Conservation (phyloP, 352 stramenopile species). For the Globisporangium iwayamae region DNA sequence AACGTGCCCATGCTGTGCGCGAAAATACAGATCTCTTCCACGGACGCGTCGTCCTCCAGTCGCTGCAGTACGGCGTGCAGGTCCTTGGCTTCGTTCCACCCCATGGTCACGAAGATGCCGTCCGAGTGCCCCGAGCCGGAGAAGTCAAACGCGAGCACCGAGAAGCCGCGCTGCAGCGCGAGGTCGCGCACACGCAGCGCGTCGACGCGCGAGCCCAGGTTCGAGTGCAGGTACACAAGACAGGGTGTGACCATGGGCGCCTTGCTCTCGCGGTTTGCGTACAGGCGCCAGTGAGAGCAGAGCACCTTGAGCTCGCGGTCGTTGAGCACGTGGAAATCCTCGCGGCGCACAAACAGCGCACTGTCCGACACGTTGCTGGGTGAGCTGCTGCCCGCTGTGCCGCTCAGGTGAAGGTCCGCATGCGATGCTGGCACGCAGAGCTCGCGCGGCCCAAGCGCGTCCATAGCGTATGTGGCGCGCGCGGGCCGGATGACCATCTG, state of each 20-base stretch:
- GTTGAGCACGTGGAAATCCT: constrained; percentile 66
- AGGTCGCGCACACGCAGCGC: constrained; percentile 59
- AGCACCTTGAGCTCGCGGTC: constrained; percentile 60
- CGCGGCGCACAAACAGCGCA: constrained; percentile 25
- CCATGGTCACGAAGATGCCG: constrained; percentile 84
- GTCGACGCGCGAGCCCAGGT: constrained; percentile 73
- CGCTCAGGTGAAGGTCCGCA: background rate
- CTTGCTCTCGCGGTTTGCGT: constrained; percentile 19
- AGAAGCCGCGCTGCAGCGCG: constrained; percentile 65
- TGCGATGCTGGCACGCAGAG: constrained; percentile 31
- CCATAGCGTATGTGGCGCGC: constrained; percentile 47
- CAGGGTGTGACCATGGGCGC: constrained; percentile 35
- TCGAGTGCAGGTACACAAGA: constrained; percentile 82
- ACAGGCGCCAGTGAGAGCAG: constrained; percentile 80
- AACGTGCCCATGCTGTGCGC: constrained; percentile 84
- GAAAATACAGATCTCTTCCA: constrained; percentile 66
- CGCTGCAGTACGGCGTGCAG: constrained; percentile 66
- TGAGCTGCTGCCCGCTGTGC: background rate
- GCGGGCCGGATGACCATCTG: constrained; percentile 68
- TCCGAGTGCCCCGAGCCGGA: constrained; percentile 74
- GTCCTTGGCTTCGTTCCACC: constrained; percentile 79
- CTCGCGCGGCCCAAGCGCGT: constrained; percentile 43
- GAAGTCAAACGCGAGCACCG: constrained; percentile 80
- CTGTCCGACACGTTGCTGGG: too few species aligned
- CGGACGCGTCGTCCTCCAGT: constrained; percentile 41